Evolutionary conservation across 78 protist species (phyloP).

Genomic region (Dictyostelium purpureum): DNA sequence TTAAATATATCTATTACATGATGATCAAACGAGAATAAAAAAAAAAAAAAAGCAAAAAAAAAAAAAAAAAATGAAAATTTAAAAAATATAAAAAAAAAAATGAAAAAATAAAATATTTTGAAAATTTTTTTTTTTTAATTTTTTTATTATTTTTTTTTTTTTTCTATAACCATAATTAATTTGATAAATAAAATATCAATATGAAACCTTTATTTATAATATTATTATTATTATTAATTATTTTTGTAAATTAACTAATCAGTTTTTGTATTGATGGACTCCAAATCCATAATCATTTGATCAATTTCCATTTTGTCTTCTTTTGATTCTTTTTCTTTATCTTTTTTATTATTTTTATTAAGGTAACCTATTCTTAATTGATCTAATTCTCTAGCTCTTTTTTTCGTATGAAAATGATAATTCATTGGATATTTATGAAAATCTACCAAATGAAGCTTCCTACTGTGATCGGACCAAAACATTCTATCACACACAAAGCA

Average conservation of each 20-base stretch:
- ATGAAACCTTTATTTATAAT: no score
- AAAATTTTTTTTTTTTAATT: no score
- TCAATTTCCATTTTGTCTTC: not conserved
- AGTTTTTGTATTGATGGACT: not conserved
- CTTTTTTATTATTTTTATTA: not conserved
- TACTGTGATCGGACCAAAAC: slow-evolving; percentile 5
- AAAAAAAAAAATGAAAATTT: no score
- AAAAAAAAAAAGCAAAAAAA: no score
- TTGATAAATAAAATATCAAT: no score
- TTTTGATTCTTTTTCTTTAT: not conserved
- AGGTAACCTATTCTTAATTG: not conserved
- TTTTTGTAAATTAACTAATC: not conserved
- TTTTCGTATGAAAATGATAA: not conserved
- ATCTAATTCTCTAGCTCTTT: slow-evolving; percentile 10
- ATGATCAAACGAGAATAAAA: no score
- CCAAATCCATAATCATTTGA: slow-evolving; percentile 9
- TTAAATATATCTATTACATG: no score
- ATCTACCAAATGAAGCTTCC: slow-evolving; percentile 29
- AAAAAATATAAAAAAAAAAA: no score
- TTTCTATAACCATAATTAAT: no score
- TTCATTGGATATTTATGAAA: slow-evolving; percentile 19
- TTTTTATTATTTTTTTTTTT: no score
- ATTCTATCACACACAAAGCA: slow-evolving; percentile 23
- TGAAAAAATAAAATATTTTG: no score
- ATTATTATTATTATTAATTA: not conserved